phyloP scores from a whole-genome alignment of 441 rosid genomes.

The Euphorbia schlechtendalii region DNA sequence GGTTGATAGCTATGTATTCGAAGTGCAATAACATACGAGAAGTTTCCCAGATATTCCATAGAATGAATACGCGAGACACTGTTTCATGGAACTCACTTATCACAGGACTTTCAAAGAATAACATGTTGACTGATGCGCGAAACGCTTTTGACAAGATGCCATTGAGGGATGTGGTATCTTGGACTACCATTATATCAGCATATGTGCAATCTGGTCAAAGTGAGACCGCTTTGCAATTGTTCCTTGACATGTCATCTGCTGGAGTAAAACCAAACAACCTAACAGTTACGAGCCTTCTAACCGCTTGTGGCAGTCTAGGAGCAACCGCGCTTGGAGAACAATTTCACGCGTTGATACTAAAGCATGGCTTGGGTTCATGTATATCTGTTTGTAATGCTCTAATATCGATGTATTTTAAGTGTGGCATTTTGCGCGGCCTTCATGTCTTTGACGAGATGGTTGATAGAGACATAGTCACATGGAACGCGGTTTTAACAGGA shows the following conservation, averaged over 20 bases:
- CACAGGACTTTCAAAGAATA: slow-evolving; percentile 40
- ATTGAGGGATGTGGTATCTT: slow-evolving; percentile 48
- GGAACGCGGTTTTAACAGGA: slow-evolving; percentile 71
- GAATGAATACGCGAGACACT: slow-evolving; percentile 34
- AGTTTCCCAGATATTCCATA: slow-evolving; percentile 42
- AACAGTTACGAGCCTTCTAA: slow-evolving; percentile 49
- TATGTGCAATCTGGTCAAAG: slow-evolving; percentile 47
- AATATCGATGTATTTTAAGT: slow-evolving; percentile 62
- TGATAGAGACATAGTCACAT: slow-evolving; percentile 43
- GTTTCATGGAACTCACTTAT: slow-evolving; percentile 73
- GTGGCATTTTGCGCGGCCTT: slow-evolving; percentile 49
- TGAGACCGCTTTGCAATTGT: slow-evolving; percentile 40
- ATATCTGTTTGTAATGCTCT: slow-evolving; percentile 50
- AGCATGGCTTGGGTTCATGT: slow-evolving; percentile 42
- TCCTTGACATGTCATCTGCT: slow-evolving; percentile 41
- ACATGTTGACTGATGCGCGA: slow-evolving; percentile 35
- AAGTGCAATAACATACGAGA: slow-evolving; percentile 48
- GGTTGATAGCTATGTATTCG: slow-evolving; percentile 62
- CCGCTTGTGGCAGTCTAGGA: slow-evolving; percentile 56
- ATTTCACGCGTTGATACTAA: slow-evolving; percentile 37
- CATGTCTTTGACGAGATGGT: slow-evolving; percentile 44
- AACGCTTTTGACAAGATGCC: slow-evolving; percentile 41
- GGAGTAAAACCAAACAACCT: slow-evolving; percentile 40
- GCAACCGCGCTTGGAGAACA: slow-evolving; percentile 55
- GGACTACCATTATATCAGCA: slow-evolving; percentile 69